Evolutionary conservation across 2,329 filamentous ascomycete species (phyloP), one percentile per base, ranked within the genome.

Genomic region (Trichoderma simmonsii): DNA sequence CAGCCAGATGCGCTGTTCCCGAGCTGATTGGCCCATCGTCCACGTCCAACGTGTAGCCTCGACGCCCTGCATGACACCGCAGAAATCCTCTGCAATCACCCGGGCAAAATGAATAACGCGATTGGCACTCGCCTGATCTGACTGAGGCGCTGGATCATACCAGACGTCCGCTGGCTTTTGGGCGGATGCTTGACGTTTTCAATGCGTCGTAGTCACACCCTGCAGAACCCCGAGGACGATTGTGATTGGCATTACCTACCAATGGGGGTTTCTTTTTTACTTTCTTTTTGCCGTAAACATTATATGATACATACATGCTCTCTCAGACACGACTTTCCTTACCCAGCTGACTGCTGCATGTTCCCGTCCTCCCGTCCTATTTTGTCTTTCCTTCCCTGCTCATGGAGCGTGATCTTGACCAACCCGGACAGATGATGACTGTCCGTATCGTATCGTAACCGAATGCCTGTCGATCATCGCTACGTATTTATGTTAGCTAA

Each of bases 11-110:
- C 14, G 59, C 32, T 62, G 21, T 39, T 60, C 18, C 57, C 6
- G n/a, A 28, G n/a, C 32, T n/a, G 57, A 67, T 68, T 68, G 65
- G 65, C 65, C 18, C 21, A 32, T 21, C 9, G 15, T 24, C 62
- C 34, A 24, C 32, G 32, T 60, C 57, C 32, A 32, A 34, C 57
- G 6, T 56, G 39, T 34, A 56, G 51, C 54, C 54, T 57, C 64
- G 32, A 59, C 65, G 36, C 65, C 65, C 65, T 69, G 65, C 65
- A 69, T 69, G 57, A 48, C 57, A 51, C 67, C 36, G 67, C 67
- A 61, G 36, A 51, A 51, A 51, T 70, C 39, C 57, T 62, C 66
- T 69, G 66, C 56, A 14, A 36, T 36, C 66, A 36, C n/a, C 67
- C 57, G 57, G 39, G 39, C 57, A 51, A 34, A 48, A 34, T 36